phyloP scores from a whole-genome alignment of 768 basidiomycete genomes.

The Amylocystis lapponica region DNA sequence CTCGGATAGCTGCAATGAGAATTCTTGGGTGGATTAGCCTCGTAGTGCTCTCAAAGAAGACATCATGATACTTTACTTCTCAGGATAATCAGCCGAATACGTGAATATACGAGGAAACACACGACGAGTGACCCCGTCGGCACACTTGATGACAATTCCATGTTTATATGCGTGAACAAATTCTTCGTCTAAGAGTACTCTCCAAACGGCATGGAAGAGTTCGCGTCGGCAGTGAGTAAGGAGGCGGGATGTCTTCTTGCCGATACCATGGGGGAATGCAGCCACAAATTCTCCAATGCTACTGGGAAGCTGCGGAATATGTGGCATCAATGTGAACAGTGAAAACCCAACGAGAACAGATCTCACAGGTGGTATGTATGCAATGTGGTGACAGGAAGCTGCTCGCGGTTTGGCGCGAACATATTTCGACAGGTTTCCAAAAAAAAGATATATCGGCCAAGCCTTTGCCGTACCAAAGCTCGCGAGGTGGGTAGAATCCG shows the following conservation, averaged over 20 bases:
- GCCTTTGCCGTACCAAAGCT: slow-evolving; percentile 19
- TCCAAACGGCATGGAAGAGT: slow-evolving; percentile 18
- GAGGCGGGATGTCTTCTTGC: not conserved
- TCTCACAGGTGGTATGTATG: slow-evolving; percentile 39
- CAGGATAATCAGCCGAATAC: slow-evolving; percentile 25
- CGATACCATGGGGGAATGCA: not conserved
- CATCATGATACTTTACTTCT: slow-evolving; percentile 15
- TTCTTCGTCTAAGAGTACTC: slow-evolving; percentile 10
- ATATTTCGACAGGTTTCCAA: slow-evolving; percentile 40
- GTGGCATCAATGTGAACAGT: too few species aligned
- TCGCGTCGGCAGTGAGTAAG: slow-evolving; percentile 18
- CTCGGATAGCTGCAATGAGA: too few species aligned
- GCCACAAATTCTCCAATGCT: slow-evolving; percentile 25
- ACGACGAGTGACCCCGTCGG: slow-evolving; percentile 15
- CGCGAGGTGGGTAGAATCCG: slow-evolving; percentile 22
- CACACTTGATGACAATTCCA: slow-evolving; percentile 15
- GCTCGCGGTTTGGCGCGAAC: slow-evolving; percentile 22
- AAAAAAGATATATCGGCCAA: slow-evolving; percentile 38
- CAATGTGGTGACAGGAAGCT: slow-evolving; percentile 33
- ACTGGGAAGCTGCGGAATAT: slow-evolving; percentile 25
- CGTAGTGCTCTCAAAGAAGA: not conserved
- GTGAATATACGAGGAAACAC: slow-evolving; percentile 20
- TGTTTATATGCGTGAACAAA: slow-evolving; percentile 19
- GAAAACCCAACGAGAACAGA: not conserved
- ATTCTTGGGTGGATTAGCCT: too few species aligned